Conservation (phyloP, 768 basidiomycete genomes). For the Pleurotus sapidus region DNA sequence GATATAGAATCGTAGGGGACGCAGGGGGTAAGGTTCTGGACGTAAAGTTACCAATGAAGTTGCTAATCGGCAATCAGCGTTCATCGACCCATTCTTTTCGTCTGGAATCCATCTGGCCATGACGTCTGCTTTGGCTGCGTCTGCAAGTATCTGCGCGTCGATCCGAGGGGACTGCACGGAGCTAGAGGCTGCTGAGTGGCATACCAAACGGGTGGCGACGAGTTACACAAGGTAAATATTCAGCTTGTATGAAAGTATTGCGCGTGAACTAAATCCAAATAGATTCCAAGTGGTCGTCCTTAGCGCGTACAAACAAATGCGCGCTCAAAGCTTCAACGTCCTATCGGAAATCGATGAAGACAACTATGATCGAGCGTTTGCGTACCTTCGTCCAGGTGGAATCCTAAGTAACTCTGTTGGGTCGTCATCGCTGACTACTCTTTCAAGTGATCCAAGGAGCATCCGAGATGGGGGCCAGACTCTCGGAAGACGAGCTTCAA, state of each 20-base stretch:
- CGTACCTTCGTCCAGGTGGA: slow-evolving; percentile 56
- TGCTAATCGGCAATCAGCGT: slow-evolving; percentile 32
- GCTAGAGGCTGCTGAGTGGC: slow-evolving; percentile 45
- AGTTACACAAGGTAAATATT: slow-evolving; percentile 52
- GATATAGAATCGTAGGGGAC: slow-evolving; percentile 63
- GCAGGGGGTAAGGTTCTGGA: slow-evolving; percentile 34
- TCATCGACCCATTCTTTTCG: slow-evolving; percentile 68
- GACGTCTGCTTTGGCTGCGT: slow-evolving; percentile 59
- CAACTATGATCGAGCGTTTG: slow-evolving; percentile 68
- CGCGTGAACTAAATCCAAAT: not conserved
- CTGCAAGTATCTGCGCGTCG: slow-evolving; percentile 54
- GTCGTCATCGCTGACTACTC: not conserved
- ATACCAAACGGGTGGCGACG: slow-evolving; percentile 51
- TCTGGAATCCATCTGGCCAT: slow-evolving; percentile 63
- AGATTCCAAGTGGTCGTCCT: slow-evolving; percentile 70
- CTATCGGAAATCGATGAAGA: slow-evolving; percentile 65
- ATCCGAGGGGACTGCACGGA: slow-evolving; percentile 49
- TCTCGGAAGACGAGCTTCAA: slow-evolving; percentile 74
- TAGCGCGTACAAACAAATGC: slow-evolving; percentile 74
- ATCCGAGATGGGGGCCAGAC: slow-evolving; percentile 67
- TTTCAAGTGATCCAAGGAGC: slow-evolving; percentile 73
- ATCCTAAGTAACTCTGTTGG: slow-evolving; percentile 10
- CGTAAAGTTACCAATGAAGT: not conserved
- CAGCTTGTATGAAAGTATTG: not conserved
- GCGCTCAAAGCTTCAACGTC: slow-evolving; percentile 51